Percentiles rank a stretch among this genome's conserved stretches.
Evolutionary conservation across 768 basidiomycete species (phyloP).

Genomic region (Leccinum aurantiacum): DNA sequence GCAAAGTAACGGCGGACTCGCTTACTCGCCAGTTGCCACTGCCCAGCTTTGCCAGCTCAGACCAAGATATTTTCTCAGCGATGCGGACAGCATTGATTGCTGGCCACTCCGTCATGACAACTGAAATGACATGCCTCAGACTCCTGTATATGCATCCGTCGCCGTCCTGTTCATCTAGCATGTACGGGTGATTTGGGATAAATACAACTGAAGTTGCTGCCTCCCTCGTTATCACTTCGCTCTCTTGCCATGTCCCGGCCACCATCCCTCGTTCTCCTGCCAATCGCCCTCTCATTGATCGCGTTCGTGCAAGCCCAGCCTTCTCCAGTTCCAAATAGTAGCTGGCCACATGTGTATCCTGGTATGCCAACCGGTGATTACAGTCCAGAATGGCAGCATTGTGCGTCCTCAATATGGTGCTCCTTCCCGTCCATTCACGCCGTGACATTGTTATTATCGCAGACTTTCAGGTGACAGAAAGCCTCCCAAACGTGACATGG

Average conservation of each 20-base stretch:
- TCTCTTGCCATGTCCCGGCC: not conserved
- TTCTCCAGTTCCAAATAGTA: not conserved
- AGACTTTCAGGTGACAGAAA: constrained; percentile 60
- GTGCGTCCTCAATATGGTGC: constrained; percentile 34
- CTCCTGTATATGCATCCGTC: too few species aligned
- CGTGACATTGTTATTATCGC: not conserved
- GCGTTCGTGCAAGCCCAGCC: constrained; percentile 1
- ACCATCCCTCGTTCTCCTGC: not conserved
- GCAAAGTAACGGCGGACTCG: too few species aligned
- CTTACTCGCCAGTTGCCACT: too few species aligned
- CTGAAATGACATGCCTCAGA: too few species aligned
- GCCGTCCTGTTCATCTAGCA: too few species aligned
- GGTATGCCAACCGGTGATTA: constrained; percentile 46
- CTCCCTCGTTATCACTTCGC: too few species aligned
- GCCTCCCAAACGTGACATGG: constrained; percentile 60
- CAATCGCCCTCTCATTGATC: not conserved
- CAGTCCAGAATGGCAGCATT: constrained; percentile 58
- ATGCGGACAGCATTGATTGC: too few species aligned
- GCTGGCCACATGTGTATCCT: constrained; percentile 41
- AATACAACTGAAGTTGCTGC: too few species aligned
- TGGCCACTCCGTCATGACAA: too few species aligned
- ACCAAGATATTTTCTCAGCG: too few species aligned
- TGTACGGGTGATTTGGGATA: too few species aligned
- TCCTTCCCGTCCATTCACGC: not conserved
- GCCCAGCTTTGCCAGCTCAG: too few species aligned